phyloP scores from a whole-genome alignment of 176 grass and related monocot species.

The Oryza glaberrima region DNA sequence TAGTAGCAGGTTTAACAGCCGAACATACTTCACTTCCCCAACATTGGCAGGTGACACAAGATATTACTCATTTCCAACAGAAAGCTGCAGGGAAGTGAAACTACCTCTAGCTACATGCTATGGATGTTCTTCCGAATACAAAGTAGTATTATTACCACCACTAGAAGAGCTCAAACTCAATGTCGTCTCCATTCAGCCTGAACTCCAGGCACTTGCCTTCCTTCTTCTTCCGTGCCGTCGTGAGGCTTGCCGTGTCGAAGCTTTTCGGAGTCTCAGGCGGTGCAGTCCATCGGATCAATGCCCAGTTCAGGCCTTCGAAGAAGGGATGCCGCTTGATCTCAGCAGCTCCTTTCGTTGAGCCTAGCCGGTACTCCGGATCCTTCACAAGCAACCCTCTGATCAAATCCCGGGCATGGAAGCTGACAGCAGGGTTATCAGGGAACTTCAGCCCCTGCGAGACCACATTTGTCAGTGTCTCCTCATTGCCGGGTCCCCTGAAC shows the following conservation, averaged over 20 bases:
- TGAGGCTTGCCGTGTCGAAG: slow-evolving; percentile 39
- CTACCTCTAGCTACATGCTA: slow-evolving; percentile 46
- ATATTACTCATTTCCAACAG: slow-evolving; percentile 45
- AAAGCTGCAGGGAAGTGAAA: slow-evolving; percentile 42
- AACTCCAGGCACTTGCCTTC: slow-evolving; percentile 89
- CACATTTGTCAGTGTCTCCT: slow-evolving; percentile 86
- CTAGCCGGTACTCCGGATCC: slow-evolving; percentile 82
- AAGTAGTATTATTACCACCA: slow-evolving; percentile 27
- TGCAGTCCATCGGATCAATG: slow-evolving; percentile 79
- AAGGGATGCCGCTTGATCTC: slow-evolving; percentile 96
- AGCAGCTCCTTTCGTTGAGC: slow-evolving; percentile 69
- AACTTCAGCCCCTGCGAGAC: slow-evolving; percentile 80
- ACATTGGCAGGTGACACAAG: slow-evolving; percentile 23
- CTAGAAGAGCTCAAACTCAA: slow-evolving; percentile 93
- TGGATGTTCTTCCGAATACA: slow-evolving; percentile 43
- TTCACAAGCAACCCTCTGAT: slow-evolving; percentile 89
- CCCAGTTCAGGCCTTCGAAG: slow-evolving; percentile 96
- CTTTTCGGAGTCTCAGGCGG: slow-evolving; percentile 72
- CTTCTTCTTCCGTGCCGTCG: slow-evolving; percentile 64
- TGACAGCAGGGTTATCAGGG: slow-evolving; percentile 67
- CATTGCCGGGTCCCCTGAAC: slow-evolving; percentile 79
- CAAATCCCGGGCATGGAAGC: slow-evolving; percentile 74
- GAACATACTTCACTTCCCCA: slow-evolving; percentile 48
- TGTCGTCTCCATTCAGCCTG: slow-evolving; percentile 75
- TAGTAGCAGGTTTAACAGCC: slow-evolving; percentile 56